phyloP scores from a whole-genome alignment of 169 alveolate genomes.

The Eimeria acervulina region DNA sequence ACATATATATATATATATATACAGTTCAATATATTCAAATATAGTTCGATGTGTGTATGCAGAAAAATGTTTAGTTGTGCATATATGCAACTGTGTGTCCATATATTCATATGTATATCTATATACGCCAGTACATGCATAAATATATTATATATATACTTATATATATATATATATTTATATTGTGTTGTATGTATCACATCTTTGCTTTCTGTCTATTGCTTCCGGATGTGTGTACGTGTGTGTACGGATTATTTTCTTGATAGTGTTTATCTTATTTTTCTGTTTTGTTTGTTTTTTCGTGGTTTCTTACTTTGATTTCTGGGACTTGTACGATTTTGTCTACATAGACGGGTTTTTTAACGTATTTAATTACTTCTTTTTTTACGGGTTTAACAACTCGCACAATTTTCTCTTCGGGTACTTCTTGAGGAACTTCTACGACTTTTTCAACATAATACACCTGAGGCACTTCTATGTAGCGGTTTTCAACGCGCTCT shows the following conservation, averaged over 20 bases:
- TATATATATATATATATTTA: no score
- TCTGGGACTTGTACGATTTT: slow-evolving; percentile 84
- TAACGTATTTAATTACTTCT: slow-evolving; percentile 78
- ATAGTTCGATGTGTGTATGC: no score
- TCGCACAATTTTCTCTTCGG: slow-evolving; percentile 77
- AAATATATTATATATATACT: no score
- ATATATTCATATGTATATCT: no score
- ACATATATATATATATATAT: not conserved
- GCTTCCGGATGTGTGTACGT: no score
- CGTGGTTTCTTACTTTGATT: slow-evolving; percentile 55
- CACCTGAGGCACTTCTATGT: slow-evolving; percentile 82
- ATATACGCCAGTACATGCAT: no score
- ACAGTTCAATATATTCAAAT: not conserved
- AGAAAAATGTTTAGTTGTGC: no score
- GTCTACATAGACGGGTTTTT: slow-evolving; percentile 82
- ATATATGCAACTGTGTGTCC: no score
- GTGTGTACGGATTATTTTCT: no score
- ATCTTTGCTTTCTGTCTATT: no score
- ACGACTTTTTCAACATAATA: slow-evolving; percentile 84
- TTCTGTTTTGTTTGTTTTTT: not conserved
- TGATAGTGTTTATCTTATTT: no score
- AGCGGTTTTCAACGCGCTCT: slow-evolving; percentile 75
- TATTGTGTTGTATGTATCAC: no score
- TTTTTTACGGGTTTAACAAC: slow-evolving; percentile 75
- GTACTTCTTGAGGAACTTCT: slow-evolving; percentile 78